phyloP scores from a whole-genome alignment of 1,139 yeast species.

The Blastobotrys illinoisensis region DNA sequence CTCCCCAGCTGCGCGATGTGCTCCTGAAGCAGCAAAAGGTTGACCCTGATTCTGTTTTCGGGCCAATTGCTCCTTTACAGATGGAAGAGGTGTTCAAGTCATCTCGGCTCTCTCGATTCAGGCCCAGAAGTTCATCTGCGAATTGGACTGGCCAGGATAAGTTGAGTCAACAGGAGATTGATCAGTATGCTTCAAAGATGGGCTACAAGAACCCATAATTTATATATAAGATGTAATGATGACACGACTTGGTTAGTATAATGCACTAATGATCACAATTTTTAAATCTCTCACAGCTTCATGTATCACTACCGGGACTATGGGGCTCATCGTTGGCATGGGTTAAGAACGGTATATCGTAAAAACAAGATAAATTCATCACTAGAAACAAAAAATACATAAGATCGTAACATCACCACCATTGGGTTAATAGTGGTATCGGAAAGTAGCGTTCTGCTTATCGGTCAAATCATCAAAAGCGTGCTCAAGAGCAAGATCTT shows the following conservation, averaged over 20 bases:
- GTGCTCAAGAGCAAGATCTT: constrained; percentile 5
- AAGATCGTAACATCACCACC: neutral
- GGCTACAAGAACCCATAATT: constrained; percentile 37
- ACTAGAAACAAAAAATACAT: neutral
- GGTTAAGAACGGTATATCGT: too few relatives aligned
- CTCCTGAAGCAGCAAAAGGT: constrained; percentile 53
- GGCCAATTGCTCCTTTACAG: constrained; percentile 64
- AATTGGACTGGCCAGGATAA: constrained; percentile 46
- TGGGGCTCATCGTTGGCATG: too few relatives aligned
- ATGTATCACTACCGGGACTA: too few relatives aligned
- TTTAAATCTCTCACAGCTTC: too few relatives aligned
- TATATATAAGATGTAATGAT: neutral
- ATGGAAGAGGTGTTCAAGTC: constrained; percentile 64
- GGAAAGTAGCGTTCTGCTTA: constrained; percentile 52
- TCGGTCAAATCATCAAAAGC: constrained; percentile 60
- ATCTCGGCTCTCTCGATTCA: constrained; percentile 40
- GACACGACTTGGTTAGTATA: neutral
- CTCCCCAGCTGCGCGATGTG: constrained; percentile 52
- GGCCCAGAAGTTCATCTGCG: constrained; percentile 58
- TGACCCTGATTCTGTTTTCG: constrained; percentile 73
- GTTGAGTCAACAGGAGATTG: constrained; percentile 44
- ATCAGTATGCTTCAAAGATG: constrained; percentile 49
- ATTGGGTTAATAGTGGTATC: constrained; percentile 38
- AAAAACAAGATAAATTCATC: neutral
- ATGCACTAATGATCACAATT: neutral